A percentile compares a stretch with the other conserved stretches of the same genome.
Conservation (phyloP, 176 grass and related monocot species). For the Carex pumila region DNA sequence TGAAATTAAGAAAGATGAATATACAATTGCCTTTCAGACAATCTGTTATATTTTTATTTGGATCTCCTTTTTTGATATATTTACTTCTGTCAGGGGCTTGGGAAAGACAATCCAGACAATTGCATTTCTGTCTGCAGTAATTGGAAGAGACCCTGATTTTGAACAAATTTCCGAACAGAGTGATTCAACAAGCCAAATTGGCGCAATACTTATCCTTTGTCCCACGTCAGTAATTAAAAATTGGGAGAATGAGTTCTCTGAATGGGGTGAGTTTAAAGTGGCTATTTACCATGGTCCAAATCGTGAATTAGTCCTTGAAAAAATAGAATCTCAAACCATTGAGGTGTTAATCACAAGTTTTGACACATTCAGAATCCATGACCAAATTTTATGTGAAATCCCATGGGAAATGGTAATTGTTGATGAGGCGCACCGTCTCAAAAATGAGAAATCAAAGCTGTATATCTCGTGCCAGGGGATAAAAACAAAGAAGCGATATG, state of each 20-base stretch:
- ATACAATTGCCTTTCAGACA: not conserved
- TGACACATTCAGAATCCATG: slow-evolving; percentile 86
- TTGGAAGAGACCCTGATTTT: slow-evolving; percentile 48
- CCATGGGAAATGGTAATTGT: slow-evolving; percentile 85
- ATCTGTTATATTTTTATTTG: not conserved
- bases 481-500: slow-evolving; percentile 64
- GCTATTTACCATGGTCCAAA: slow-evolving; percentile 88
- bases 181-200: slow-evolving; percentile 29
- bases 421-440: slow-evolving; percentile 88
- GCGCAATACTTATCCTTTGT: slow-evolving; percentile 72
- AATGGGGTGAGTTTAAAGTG: slow-evolving; percentile 70
- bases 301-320: slow-evolving; percentile 76
- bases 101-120: slow-evolving; percentile 98
- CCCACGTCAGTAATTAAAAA: slow-evolving; percentile 87
- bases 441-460: slow-evolving; percentile 85
- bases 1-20: not conserved
- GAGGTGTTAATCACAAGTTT: slow-evolving; percentile 94
- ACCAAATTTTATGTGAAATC: slow-evolving; percentile 66
- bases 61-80: slow-evolving; percentile 5
- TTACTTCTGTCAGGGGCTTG: slow-evolving; percentile 57
- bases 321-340: slow-evolving; percentile 47
- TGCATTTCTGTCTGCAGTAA: slow-evolving; percentile 72
- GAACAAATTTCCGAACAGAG: slow-evolving; percentile 17
- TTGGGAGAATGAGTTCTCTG: slow-evolving; percentile 94
- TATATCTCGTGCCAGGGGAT: slow-evolving; percentile 75